Evolutionary conservation across 2,329 filamentous ascomycete genomes (phyloP), one percentile per base, ranked within the genome.

Genomic region (Calonectria pseudoreteaudii): DNA sequence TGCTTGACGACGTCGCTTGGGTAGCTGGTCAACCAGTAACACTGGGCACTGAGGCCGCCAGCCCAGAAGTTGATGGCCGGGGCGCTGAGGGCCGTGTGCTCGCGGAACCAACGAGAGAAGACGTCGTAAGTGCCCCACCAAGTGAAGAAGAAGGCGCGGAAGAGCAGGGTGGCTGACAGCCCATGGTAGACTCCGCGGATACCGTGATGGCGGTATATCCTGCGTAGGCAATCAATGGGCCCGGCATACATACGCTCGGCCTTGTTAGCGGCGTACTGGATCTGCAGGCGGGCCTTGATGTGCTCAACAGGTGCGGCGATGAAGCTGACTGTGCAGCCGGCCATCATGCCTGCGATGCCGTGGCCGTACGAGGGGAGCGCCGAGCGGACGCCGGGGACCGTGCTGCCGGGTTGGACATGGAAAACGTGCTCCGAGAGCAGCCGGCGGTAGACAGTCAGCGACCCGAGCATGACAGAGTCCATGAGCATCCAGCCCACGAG

Each of bases 401-500:
- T 68, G 6, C 67, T 73, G 4, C 75, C 75, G 0, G 77, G 68
- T 47, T 80, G 80, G 30, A 83, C 91, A 78, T 89, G 90, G 86
- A 97, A 98, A 80, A 98, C 86, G 79, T 95, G 90, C 81, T 97
- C 93, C 76, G 94, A 93, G 20, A 98, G 88, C 58, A 98, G 85
- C 62, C 94, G 93, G 47, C 96, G 94, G 87, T 98, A 98, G 65
- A 98, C 90, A 30, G 94, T 98, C 77, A 99, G 88, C 23, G 94
- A 97, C 52, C 97, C 97, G 41, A 98, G 90, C 96, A 98, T 98
- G 73, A 93, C 83, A 52, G 87, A 90, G 87, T 99, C 97, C 96
- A 98, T 98, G 81, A 97, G 95, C 94, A 98, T 98, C 97, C 97
- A 98, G 80, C 97, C 97, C 66, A 98, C 92, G 64, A 98, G 88